Conservation (phyloP, 805 yeast species). For the Cyberlindnera petersonii region DNA sequence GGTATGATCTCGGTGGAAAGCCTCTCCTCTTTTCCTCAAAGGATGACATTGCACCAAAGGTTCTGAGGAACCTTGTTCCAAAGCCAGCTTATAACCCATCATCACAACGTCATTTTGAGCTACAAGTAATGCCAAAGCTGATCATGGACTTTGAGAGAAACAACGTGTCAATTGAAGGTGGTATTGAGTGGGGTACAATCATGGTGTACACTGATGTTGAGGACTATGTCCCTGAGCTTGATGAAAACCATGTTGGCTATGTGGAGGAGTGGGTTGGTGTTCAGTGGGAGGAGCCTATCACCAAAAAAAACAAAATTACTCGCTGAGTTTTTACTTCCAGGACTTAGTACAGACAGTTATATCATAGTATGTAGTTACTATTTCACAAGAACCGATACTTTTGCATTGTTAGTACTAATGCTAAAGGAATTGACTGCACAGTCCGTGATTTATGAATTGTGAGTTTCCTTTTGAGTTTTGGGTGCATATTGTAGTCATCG, state of each 20-base stretch:
- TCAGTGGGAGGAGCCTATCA: conserved; percentile 69
- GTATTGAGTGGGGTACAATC: conserved; percentile 98
- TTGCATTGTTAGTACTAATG: no score
- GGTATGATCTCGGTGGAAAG: conserved; percentile 76
- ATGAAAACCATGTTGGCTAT: conserved; percentile 69
- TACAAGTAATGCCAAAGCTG: conserved; percentile 92
- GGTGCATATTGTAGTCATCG: no score
- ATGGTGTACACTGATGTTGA: conserved; percentile 72
- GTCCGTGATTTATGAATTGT: no score
- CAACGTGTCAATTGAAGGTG: conserved; percentile 44
- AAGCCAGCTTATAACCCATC: conserved; percentile 58
- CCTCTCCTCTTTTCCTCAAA: conserved; percentile 68
- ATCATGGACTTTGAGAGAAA: conserved; percentile 73
- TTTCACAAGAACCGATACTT: no score
- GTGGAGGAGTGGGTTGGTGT: conserved; percentile 78
- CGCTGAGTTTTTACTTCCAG: no score
- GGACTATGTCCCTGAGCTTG: conserved; percentile 57
- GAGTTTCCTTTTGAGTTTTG: no score
- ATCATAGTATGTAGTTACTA: no score
- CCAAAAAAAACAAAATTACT: not conserved
- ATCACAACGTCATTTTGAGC: conserved; percentile 63
- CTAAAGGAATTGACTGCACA: no score
- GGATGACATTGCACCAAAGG: conserved; percentile 48
- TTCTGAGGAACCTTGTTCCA: conserved; percentile 45
- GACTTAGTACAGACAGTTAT: no score